Base-by-base conservation (phyloP, 2,329 filamentous ascomycete species). In the Pleomassaria siparia region DNA sequence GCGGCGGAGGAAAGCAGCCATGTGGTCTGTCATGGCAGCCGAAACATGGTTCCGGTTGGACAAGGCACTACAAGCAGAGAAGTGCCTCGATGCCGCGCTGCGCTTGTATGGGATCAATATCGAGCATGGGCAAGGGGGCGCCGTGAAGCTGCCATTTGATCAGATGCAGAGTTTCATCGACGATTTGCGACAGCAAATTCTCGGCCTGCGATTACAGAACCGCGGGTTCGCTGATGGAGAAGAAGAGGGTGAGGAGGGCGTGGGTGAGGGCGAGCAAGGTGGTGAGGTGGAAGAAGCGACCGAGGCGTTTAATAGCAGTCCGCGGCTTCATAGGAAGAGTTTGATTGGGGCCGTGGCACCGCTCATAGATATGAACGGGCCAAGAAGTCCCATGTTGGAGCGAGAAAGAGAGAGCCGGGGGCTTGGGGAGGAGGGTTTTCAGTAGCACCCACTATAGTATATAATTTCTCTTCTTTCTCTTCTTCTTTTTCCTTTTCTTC, bases 21-120 rank as follows among this genome's bases (percentile, higher is more conserved):
- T 95, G 54, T 99, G 91, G 91, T 87, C 86, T 56, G 80, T 94
- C 18, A 79, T 96, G 30, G 87, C 89, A 1, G 86, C 91, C 0
- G 88, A 96, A 60, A 81, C 85, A 1, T 99, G 94, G 94, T 77
- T 92, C 45, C 80, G 81, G 42, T 81, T 91, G 53, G 83, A 81
- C 26, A 91, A 92, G 63, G 84, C 84, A 44, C 82, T 87, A 12
- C 88, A 95, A 63, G 88, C 91, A 1, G 88, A 89, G 56, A 80
- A 82, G 48, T 89, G 88, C 54, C 79, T 97, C 1, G 84, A 88
- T 40, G 83, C 87, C 55, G 89, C 89, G 0, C 70, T 78, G 39
- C 67, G 71, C 10, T 67, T 83, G 1, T 85, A 85, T 56, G 70
- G 70, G 2, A 67, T 74, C 0, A 66, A 74, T 26, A 59, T 62